Evolutionary conservation across 1,284 basidiomycete species (phyloP).

Genomic region (Trichosporon asahii): DNA sequence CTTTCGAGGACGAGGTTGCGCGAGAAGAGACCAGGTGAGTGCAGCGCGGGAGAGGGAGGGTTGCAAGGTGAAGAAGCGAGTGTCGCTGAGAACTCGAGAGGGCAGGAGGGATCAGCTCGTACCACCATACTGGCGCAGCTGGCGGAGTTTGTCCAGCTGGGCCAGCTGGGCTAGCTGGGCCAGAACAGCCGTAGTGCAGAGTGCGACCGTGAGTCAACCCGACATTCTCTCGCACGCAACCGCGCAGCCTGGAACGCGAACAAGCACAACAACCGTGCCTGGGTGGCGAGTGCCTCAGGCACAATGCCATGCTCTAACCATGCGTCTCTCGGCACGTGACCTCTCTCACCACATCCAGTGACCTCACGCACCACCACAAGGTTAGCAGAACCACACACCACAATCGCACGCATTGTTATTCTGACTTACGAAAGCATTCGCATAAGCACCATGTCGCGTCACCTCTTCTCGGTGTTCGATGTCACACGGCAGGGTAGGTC

Average conservation of each 20-base stretch:
- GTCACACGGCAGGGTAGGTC: conserved; percentile 64
- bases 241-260: not conserved
- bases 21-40: not conserved
- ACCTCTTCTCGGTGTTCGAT: conserved; percentile 75
- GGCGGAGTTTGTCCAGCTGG: too few species aligned
- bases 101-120: not conserved
- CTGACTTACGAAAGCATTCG: not conserved
- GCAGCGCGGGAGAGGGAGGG: not conserved
- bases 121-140: not conserved
- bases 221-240: not conserved
- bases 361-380: not conserved
- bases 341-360: not conserved
- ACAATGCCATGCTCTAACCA: not conserved
- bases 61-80: not conserved
- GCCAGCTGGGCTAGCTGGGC: too few species aligned
- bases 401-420: not conserved
- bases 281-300: not conserved
- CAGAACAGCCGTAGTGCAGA: not conserved
- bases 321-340: not conserved
- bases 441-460: conserved; percentile 6
- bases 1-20: not conserved
- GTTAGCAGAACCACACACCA: not conserved
- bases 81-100: not conserved
- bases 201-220: not conserved
- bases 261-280: conserved; percentile 1